Evolutionary conservation across 2,329 filamentous ascomycete genomes (phyloP), one percentile per base, ranked within the genome.

Genomic region (Berkeleyomyces basicola): DNA sequence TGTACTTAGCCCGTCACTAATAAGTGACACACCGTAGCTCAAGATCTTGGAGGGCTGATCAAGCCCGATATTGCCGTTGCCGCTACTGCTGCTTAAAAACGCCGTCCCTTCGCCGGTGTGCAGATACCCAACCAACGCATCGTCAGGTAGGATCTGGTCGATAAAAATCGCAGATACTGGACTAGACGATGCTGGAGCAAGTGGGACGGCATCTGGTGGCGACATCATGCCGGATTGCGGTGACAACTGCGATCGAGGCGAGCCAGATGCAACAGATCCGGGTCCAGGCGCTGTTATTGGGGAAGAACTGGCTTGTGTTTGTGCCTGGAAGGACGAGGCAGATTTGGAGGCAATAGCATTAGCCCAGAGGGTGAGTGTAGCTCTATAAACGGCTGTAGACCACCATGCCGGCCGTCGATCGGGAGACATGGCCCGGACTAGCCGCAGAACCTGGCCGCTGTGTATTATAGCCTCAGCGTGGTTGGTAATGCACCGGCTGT

Each of bases 301-400:
- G 2, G 51, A 55, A 31, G 33, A 55, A 14, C 31, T 55, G 11
- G 51, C 33, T 7, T 37, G 51, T 3, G 42, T 42, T 36, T 59
- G 44, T 3, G 36, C 43, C 16, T 39, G 42, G 5, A 44, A 36
- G 5, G 58, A 3, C 31, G 40, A n/a, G 31, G 16, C 16, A 16
- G 9, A 36, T 40, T 61, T 55, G 3, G 14, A 37, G 23, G 43
- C 39, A 23, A 85, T 71, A 67, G 82, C 81, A 67, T 86, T 81
- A 2, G 79, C 76, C 83, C 83, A 86, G 2, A 85, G 73, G 47
- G 84, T 78, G 63, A 86, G 73, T 3, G 78, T 78, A 1, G 79
- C 84, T n/a, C 86, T 82, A 70, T 88, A 88, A 47, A 88, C 74
- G 2, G 84, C 85, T 1, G 78, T 80, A n/a, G 82, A 75, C 85